Base-by-base conservation (phyloP, 257 asterid genomes). In the Plantago major region DNA sequence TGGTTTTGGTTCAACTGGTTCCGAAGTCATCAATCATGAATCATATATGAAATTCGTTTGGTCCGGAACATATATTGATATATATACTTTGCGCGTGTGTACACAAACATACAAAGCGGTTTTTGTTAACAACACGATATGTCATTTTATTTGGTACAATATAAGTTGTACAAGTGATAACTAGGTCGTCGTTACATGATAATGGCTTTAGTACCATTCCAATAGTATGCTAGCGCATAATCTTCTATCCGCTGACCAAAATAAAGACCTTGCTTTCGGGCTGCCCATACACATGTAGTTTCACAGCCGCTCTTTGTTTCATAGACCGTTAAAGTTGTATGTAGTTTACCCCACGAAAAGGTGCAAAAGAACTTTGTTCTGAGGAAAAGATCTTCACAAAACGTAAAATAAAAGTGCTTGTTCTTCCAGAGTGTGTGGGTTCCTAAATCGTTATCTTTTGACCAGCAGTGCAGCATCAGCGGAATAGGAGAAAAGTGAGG, bases 261-360 rank as follows among this genome's bases (percentile, higher is more conserved):
- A 52, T 52, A 52, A 52, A 52, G 17, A 52, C 57, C 57, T 18
- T 52, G 38, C 0, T 9, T 10, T 4, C 57, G 38, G 12, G 37
- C 57, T 17, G 57, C 37, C 56, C 56, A 51, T 17, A 51, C 11
- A 3, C 56, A 51, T 4, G 37, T 18, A 0, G 14, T 26, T 2
- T 51, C 7, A 0, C n/a, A 33, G 1, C 3, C 3, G n/a, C 33
- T 15, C 11, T 0, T 0, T 9, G 0, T 17, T 6, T 17, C 37
- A 19, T 18, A 51, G 8, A 4, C 40, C 8, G 40, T 33, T 4
- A 9, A 0, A 9, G 0, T 0, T 9, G 7, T 3, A 30, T 13
- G 10, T 4, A 51, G 1, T 51, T 51, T 18, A 18, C 11, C 30
- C 56, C 56, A 51, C 3, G 56, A 9, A 10, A 51, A 16, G 11